phyloP scores from a whole-genome alignment of 179 eudicot genomes.

The Patellifolia procumbens region DNA sequence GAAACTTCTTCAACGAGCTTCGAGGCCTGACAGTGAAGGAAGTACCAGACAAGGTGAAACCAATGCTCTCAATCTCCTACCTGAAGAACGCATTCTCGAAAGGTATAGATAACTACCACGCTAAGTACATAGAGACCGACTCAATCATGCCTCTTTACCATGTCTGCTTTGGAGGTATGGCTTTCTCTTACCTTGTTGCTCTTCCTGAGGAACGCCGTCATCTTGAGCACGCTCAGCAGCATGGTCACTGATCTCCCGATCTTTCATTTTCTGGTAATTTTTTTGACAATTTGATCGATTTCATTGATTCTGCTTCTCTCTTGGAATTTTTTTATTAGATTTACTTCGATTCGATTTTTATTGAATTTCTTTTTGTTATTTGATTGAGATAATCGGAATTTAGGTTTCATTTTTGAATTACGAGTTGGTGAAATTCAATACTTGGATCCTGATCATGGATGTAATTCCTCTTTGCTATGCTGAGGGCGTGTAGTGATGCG shows the following conservation, averaged over 20 bases:
- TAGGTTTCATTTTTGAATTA: background rate
- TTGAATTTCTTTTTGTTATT: background rate
- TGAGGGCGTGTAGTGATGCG: background rate
- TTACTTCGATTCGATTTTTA: too few relatives aligned
- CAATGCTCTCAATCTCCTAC: background rate
- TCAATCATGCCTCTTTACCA: slow-evolving; percentile 18
- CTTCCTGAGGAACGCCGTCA: slow-evolving; percentile 19
- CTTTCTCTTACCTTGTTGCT: slow-evolving; percentile 12
- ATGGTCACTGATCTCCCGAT: background rate
- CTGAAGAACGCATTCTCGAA: background rate
- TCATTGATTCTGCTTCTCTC: background rate
- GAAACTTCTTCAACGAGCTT: slow-evolving; percentile 3
- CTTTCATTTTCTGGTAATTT: background rate
- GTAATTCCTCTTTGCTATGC: background rate
- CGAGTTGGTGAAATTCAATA: too few relatives aligned
- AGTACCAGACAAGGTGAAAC: slow-evolving; percentile 10
- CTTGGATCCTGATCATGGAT: background rate
- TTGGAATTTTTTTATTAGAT: background rate
- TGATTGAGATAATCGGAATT: background rate
- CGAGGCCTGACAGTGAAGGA: slow-evolving; percentile 15
- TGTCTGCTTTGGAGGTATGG: slow-evolving; percentile 14
- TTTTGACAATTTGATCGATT: too few relatives aligned
- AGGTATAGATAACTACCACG: background rate
- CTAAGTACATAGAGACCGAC: background rate
- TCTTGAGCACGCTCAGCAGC: slow-evolving; percentile 15